Evolutionary conservation across 1,139 yeast genomes (phyloP).

Genomic region (Yamadazyma mexicana): DNA sequence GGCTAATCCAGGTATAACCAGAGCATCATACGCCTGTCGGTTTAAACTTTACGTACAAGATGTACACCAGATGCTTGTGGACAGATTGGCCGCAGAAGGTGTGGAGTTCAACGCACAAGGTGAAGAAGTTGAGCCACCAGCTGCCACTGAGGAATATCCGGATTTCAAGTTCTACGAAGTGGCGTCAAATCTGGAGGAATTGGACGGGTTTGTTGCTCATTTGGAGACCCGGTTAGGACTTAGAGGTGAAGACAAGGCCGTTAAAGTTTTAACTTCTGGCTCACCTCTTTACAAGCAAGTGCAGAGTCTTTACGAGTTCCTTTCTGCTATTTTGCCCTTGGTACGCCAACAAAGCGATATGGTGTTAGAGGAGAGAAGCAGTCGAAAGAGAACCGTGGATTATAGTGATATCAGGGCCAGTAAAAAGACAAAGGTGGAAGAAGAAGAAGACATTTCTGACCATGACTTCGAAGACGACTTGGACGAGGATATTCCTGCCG

Average conservation of each 20-base stretch:
- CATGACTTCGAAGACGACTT: conserved; percentile 10
- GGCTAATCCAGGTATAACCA: conserved; percentile 19
- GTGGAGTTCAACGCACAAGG: conserved; percentile 37
- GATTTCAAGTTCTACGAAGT: conserved; percentile 44
- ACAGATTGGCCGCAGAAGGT: conserved; percentile 30
- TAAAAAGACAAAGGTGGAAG: conserved; percentile 5
- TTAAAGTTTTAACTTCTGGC: conserved; percentile 19
- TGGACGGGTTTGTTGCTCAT: conserved; percentile 30
- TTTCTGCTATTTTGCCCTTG: conserved; percentile 24
- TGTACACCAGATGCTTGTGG: conserved; percentile 35
- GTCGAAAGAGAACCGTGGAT: conserved; percentile 14
- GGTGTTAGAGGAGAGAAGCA: conserved; percentile 8
- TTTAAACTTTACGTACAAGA: conserved; percentile 56
- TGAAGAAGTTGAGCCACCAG: conserved; percentile 21
- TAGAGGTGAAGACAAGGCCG: conserved; percentile 4
- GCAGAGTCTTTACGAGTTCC: conserved; percentile 25
- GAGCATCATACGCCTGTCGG: conserved; percentile 29
- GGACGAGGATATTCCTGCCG: conserved; percentile 6
- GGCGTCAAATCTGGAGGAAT: conserved; percentile 35
- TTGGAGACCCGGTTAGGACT: conserved; percentile 24
- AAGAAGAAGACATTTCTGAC: conserved; percentile 7
- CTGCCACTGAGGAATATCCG: conserved; percentile 7
- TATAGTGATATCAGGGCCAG: conserved; percentile 10
- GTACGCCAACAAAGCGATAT: conserved; percentile 12
- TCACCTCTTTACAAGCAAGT: conserved; percentile 30